Base-by-base conservation (phyloP, 2,329 filamentous ascomycete genomes). In the Beauveria sp. region DNA sequence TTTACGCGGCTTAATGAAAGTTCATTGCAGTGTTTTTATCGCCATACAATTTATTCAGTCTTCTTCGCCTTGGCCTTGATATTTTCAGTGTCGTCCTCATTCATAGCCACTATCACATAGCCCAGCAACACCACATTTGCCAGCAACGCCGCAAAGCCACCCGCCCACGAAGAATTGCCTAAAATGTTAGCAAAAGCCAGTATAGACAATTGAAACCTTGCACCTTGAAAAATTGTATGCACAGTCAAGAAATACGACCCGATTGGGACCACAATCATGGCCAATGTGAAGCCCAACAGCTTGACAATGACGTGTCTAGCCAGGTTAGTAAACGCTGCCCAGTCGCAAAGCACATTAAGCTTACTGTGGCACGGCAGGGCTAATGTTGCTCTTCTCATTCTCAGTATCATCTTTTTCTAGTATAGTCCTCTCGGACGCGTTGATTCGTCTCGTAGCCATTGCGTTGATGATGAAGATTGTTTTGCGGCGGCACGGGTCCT, bases 81-180 rank as follows among this genome's bases (percentile, higher is more conserved):
- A 66, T 76, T 75, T 20, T 83, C 80, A 2, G 77, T 76, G 67
- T 83, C 77, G 70, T 98, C 95, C 73, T 99, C 95, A 64, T 83
- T 87, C 83, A 96, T 93, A 4, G 95, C 95, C 22, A 96, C 91
- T 62, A 97, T 78, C 49, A 98, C 85, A 74, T 98, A 99, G n/a
- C 83, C 86, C 62, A 98, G 83, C 56, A 99, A 79, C 3, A 99
- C 91, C 1, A 96, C 83, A 69, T 99, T 99, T 14, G 95, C 95
- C 73, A 96, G 86, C 56, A 98, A 77, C 22, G 95, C 95, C 1
- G 95, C 95, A 40, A 89, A 79, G 0, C 86, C 92, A 16, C 93
- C 95, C 3, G 93, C 91, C 68, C 87, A 93, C 1, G 93, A 96
- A 16, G 91, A 84, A 75, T 96, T 96, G 67, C 92, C 93, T 96